These are phyloP conservation scores for bread wheat (Triticum aestivum) DNA, from an alignment of 176 grass and related monocot genomes.

Conservation along the genomic window IWGSC_CS_RefSeq_v2.1 NC_057796.1:375313093-375313592, in stretches of 20 bases:
- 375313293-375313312: conserved; percentile 61
- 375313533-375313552: conserved; percentile 44
- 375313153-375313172: conserved; percentile 74
- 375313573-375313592: conserved; percentile 70
- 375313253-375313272: conserved; percentile 74
- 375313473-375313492: conserved; percentile 45
- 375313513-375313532: conserved; percentile 56
- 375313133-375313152: conserved; percentile 37
- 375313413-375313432: conserved; percentile 65
- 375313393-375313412: conserved; percentile 85
- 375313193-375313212: conserved; percentile 71
- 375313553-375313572: not conserved
- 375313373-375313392: conserved; percentile 82
- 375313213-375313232: conserved; percentile 90
- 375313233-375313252: conserved; percentile 66
- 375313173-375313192: conserved; percentile 70
- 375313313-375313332: conserved; percentile 76
- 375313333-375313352: conserved; percentile 71
- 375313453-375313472: conserved; percentile 40
- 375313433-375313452: conserved; percentile 80
- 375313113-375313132: conserved; percentile 41
- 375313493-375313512: conserved; percentile 59
- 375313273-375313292: conserved; percentile 75
- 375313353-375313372: conserved; percentile 70
- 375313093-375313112: conserved; percentile 32